Percentiles rank a stretch among this genome's conserved stretches.
phyloP scores from a whole-genome alignment of 2,329 filamentous ascomycete species.

The Setomelanomma holmii region DNA sequence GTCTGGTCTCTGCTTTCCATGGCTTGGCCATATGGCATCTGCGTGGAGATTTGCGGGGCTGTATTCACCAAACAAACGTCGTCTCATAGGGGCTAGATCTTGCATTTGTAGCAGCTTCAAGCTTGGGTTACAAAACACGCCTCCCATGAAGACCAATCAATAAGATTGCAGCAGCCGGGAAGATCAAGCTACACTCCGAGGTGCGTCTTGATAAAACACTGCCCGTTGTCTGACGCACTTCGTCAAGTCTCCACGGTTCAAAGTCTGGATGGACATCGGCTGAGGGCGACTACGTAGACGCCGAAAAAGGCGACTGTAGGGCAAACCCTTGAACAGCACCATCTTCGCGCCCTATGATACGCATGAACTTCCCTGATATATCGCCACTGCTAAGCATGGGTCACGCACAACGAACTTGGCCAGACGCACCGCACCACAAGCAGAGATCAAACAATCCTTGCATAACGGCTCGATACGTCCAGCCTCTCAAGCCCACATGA shows the following conservation, averaged over 20 bases:
- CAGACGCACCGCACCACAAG: background rate
- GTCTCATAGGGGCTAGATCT: background rate
- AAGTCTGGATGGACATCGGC: background rate
- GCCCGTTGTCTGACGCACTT: background rate
- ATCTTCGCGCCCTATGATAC: background rate
- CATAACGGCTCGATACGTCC: background rate
- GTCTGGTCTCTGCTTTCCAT: slow-evolving; percentile 4
- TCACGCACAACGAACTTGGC: background rate
- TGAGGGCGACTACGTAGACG: background rate
- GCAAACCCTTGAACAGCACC: background rate
- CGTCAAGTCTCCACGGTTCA: background rate
- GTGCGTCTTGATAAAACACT: background rate
- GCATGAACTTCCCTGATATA: background rate
- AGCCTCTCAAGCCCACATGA: background rate
- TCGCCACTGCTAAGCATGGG: background rate
- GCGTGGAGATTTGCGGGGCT: slow-evolving; percentile 3
- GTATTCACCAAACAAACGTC: slow-evolving; percentile 1
- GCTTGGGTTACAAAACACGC: background rate
- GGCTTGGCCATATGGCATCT: slow-evolving; percentile 1
- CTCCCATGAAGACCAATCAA: background rate
- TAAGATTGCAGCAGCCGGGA: background rate
- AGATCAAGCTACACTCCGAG: background rate
- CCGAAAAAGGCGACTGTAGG: background rate
- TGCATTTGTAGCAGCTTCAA: background rate
- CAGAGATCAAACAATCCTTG: background rate